Conservation (phyloP, 805 yeast genomes). For the Pichia membranifaciens region DNA sequence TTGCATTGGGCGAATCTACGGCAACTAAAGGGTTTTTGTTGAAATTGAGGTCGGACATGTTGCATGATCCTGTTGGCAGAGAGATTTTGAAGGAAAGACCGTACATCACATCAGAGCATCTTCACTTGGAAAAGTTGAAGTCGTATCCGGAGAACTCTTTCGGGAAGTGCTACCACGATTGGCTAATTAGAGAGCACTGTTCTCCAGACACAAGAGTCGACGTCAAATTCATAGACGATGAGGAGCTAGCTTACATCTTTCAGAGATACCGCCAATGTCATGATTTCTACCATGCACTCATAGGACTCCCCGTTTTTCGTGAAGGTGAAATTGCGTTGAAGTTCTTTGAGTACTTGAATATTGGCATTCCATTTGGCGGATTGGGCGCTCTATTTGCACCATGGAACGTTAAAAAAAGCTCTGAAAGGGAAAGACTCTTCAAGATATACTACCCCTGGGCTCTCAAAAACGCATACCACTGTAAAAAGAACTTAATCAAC, state of each 20-base stretch:
- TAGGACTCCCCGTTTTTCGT: slow-evolving; percentile 82
- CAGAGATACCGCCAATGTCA: slow-evolving; percentile 95
- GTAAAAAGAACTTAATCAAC: slow-evolving; percentile 67
- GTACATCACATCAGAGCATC: slow-evolving; percentile 65
- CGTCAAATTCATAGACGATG: slow-evolving; percentile 82
- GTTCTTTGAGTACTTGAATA: slow-evolving; percentile 84
- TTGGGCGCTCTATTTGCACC: slow-evolving; percentile 90
- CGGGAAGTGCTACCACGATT: slow-evolving; percentile 71
- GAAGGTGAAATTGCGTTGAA: slow-evolving; percentile 97
- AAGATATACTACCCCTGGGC: slow-evolving; percentile 88
- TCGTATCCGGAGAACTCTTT: slow-evolving; percentile 60
- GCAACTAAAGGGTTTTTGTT: slow-evolving; percentile 66
- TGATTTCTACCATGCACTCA: slow-evolving; percentile 90
- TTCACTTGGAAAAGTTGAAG: slow-evolving; percentile 57
- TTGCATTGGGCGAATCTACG: slow-evolving; percentile 85
- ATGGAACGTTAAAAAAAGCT: slow-evolving; percentile 50
- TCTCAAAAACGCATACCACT: slow-evolving; percentile 54
- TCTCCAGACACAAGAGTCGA: slow-evolving; percentile 91
- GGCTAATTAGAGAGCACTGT: slow-evolving; percentile 84
- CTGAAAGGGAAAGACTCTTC: slow-evolving; percentile 58
- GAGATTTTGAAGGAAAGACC: slow-evolving; percentile 75
- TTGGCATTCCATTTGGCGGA: slow-evolving; percentile 94
- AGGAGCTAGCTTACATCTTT: slow-evolving; percentile 86
- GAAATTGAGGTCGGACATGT: slow-evolving; percentile 64
- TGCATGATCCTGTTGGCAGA: slow-evolving; percentile 70